Percentiles rank a stretch among this genome's conserved stretches.
These are phyloP conservation scores for Tuber calosporum DNA, from an alignment of 495 filamentous ascomycete species.

Conservation along the genomic window DNA sequence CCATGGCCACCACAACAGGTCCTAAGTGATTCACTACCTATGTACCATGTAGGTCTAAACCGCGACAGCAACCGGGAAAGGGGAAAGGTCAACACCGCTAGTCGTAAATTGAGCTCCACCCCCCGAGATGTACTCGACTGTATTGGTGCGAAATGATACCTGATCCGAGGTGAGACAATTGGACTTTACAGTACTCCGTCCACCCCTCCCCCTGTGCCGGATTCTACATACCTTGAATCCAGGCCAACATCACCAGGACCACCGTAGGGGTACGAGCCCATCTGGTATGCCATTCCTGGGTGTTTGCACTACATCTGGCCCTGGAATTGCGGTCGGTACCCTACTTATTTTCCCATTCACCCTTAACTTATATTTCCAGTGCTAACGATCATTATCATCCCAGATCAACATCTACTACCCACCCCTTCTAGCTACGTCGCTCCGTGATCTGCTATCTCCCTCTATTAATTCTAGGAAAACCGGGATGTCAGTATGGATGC, in stretches of 20 bases:
- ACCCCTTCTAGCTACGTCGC: constrained; percentile 3
- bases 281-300: constrained; percentile 49
- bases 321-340: constrained; percentile 47
- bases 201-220: constrained; percentile 46
- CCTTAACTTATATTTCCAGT: not conserved
- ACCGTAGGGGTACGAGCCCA: constrained; percentile 47
- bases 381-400: not conserved
- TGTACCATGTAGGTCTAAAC: constrained; percentile 42
- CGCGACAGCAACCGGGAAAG: constrained; percentile 41
- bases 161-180: constrained; percentile 54
- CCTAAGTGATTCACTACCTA: constrained; percentile 51
- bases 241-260: constrained; percentile 41
- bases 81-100: constrained; percentile 13
- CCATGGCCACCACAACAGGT: constrained; percentile 46
- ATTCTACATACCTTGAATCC: constrained; percentile 44
- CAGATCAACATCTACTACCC: constrained; percentile 23
- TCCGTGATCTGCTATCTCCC: not conserved
- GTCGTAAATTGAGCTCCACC: constrained; percentile 44
- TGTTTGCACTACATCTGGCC: constrained; percentile 49
- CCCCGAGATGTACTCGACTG: constrained; percentile 39
- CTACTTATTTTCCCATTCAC: not conserved
- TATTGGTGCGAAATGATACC: constrained; percentile 50
- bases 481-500: not conserved
- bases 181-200: constrained; percentile 50
- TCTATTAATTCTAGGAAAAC: not conserved